A percentile compares a stretch with the other conserved stretches of the same genome.
Conservation (phyloP, 2,329 filamentous ascomycete genomes). For the Monilinia laxa region DNA sequence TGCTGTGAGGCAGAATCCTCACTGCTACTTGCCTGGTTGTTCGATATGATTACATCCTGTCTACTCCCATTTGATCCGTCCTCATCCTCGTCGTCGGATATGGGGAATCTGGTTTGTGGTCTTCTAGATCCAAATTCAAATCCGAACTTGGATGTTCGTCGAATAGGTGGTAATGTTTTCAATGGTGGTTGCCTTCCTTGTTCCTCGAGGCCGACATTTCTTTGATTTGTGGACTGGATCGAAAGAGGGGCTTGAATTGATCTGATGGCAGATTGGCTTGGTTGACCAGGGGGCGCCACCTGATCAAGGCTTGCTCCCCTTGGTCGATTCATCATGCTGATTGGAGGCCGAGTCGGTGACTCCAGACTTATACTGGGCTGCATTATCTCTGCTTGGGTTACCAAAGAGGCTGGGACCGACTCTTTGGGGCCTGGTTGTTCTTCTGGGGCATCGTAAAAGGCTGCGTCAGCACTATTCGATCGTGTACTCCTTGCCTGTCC, state of each 20-base stretch:
- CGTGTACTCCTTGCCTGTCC: conserved; percentile 27
- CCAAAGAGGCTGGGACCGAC: background rate
- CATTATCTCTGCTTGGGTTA: conserved; percentile 12
- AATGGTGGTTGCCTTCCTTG: conserved; percentile 42
- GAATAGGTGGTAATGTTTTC: conserved; percentile 53
- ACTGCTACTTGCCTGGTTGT: background rate
- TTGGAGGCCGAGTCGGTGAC: background rate
- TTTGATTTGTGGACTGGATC: background rate
- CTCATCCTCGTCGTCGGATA: conserved; percentile 34
- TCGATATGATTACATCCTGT: background rate
- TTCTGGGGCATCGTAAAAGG: conserved; percentile 34
- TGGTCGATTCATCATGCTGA: conserved; percentile 31
- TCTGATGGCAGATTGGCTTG: background rate
- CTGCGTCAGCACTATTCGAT: conserved; percentile 30
- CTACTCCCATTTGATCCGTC: background rate
- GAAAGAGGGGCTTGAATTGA: conserved; percentile 20
- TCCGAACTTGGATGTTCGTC: conserved; percentile 57
- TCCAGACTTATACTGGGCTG: background rate
- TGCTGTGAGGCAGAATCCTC: background rate
- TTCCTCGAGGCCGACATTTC: conserved; percentile 5
- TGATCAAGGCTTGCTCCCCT: conserved; percentile 28
- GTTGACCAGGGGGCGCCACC: background rate
- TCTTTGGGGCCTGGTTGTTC: background rate
- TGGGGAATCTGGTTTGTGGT: conserved; percentile 35
- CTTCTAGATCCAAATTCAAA: conserved; percentile 41